Conservation (phyloP, 345 rosid genomes). For the Arabidopsis suecica region DNA sequence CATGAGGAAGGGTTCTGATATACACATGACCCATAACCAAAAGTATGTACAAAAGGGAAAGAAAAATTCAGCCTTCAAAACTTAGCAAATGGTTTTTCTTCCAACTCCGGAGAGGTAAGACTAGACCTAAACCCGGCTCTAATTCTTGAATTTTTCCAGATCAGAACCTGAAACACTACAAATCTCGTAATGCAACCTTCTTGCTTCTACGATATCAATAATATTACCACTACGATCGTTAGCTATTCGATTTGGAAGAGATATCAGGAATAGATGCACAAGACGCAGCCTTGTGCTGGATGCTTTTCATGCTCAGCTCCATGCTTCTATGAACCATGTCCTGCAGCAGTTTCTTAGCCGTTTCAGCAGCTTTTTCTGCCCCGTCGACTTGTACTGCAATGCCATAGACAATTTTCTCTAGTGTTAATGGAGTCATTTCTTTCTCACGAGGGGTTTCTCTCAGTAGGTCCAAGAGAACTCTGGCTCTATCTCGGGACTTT, state of each 20-base stretch:
- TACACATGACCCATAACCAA: conserved; percentile 13
- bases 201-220: conserved; percentile 18
- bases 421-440: conserved; percentile 57
- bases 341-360: conserved; percentile 67
- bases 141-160: conserved; percentile 18
- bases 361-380: conserved; percentile 70
- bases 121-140: conserved; percentile 8
- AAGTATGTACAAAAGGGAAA: conserved; percentile 25
- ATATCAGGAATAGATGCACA: conserved; percentile 46
- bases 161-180: conserved; percentile 2
- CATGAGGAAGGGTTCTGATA: conserved; percentile 7
- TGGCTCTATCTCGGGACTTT: conserved; percentile 70
- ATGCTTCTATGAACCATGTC: conserved; percentile 81
- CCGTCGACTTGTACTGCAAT: conserved; percentile 67
- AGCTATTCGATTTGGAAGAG: conserved; percentile 33
- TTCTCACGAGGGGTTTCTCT: conserved; percentile 69
- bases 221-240: not conserved
- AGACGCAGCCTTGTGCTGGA: conserved; percentile 51
- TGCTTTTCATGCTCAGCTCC: conserved; percentile 60
- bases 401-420: conserved; percentile 66
- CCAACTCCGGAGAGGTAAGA: not conserved
- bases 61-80: conserved; percentile 1
- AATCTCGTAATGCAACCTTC: conserved; percentile 18
- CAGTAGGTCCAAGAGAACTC: conserved; percentile 65
- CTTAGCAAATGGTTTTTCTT: conserved; percentile 23